Evolutionary conservation across 2,329 filamentous ascomycete genomes (phyloP), one percentile per base, ranked within the genome.

Genomic region (Epichloe sylvatica): DNA sequence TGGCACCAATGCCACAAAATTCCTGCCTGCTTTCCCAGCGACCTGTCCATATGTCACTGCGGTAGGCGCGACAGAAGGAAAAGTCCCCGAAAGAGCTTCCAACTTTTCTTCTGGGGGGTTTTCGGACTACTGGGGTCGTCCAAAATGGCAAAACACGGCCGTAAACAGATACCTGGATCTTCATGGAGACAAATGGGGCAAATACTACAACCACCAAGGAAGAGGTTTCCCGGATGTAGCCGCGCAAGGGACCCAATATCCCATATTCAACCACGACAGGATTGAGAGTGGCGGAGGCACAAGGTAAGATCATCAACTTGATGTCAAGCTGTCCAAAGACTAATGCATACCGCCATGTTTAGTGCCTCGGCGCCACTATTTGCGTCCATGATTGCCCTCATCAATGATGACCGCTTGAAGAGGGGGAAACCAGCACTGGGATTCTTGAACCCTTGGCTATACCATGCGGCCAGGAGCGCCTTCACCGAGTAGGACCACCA

Each of bases 371-470:
- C 77, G 0, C 84, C 84, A 0, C 68, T 80, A 0, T 74, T 83
- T 46, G 80, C 81, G 0, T 74, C 73, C 13, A 72, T 87, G 53
- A 67, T 87, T 45, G 72, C 76, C 1, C 70, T 84, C 37, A 62
- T 87, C 46, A 86, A 86, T 59, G 77, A 81, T 52, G 74, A 76
- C 21, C 70, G 80, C 34, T 63, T 84, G 45, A 66, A 72, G 15
- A 66, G 67, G n/a, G 76, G 76, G 1, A 72, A 73, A 59, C 61
- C 72, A 6, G 58, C 67, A 0, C 63, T 83, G 56, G 78, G 79
- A 1, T 82, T 80, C 57, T 61, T 83, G 25, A 82, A 82, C 60
- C 78, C 78, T 1, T 79, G 75, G 73, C 63, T 83, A 15, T 82
- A 81, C 55, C 58, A 60, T 8, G 51, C 57, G 23, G 64, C 62